phyloP scores from a whole-genome alignment of 192 early-diverging fungal genomes.

The Coemansia sp. region DNA sequence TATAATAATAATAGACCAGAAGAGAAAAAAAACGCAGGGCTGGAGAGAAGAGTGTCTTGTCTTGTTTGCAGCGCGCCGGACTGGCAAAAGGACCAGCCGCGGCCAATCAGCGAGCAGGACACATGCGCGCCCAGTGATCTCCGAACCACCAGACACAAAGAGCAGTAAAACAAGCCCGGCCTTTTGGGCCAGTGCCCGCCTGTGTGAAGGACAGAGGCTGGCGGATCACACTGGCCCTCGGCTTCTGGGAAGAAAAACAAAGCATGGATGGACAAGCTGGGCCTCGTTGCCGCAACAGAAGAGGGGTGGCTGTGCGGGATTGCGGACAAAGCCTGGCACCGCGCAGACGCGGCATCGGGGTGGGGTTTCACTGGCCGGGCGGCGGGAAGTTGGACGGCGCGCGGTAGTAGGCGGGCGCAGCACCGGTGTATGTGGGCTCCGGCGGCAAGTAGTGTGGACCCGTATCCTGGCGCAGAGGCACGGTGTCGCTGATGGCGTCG shows the following conservation, averaged over 20 bases:
- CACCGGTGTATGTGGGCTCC: conserved; percentile 3
- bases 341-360: too few relatives aligned
- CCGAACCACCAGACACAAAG: background rate
- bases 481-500: conserved; percentile 31
- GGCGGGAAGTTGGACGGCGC: conserved; percentile 7
- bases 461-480: conserved; percentile 32
- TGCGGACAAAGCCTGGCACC: background rate
- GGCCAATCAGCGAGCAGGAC: background rate
- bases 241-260: background rate
- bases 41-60: background rate
- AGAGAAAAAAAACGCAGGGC: background rate
- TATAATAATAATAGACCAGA: background rate
- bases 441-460: conserved; percentile 9
- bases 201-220: background rate
- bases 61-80: background rate
- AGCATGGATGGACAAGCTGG: too few relatives aligned
- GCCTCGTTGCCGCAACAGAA: too few relatives aligned
- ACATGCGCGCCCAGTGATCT: background rate
- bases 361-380: background rate
- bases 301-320: too few relatives aligned
- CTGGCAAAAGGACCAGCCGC: background rate
- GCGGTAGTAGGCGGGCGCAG: conserved; percentile 5
- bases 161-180: background rate
- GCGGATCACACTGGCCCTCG: too few relatives aligned
- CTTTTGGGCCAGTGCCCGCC: background rate